phyloP scores from a whole-genome alignment of 2,329 filamentous ascomycete genomes.

The Teratosphaeriaceae sp. region DNA sequence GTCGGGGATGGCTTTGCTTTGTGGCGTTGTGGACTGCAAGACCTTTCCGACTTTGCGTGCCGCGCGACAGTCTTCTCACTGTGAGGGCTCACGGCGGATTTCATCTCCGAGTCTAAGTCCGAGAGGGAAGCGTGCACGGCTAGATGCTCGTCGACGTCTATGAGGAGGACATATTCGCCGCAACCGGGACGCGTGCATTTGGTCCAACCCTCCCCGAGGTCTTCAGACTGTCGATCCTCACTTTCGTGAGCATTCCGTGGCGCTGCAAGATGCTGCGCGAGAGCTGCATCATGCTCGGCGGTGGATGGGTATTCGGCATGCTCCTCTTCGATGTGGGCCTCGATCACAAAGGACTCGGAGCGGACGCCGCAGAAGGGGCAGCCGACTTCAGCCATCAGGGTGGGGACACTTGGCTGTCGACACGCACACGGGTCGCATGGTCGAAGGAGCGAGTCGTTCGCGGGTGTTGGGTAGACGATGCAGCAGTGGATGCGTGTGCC shows the following conservation, averaged over 20 bases:
- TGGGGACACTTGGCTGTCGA: no score
- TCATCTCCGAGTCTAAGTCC: constrained; percentile 33
- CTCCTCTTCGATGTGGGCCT: no score
- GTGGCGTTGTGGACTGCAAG: background rate
- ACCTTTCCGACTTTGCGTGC: background rate
- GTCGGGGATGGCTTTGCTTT: background rate
- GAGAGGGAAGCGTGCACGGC: constrained; percentile 33
- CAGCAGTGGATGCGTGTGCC: no score
- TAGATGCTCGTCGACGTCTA: constrained; percentile 41
- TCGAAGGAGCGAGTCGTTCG: no score
- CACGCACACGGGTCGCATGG: no score
- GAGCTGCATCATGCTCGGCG: no score
- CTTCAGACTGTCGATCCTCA: constrained; percentile 8
- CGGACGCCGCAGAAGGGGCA: no score
- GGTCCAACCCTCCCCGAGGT: constrained; percentile 23
- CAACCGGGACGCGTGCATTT: constrained; percentile 38
- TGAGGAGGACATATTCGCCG: constrained; percentile 35
- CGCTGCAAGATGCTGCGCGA: background rate
- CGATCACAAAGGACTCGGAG: no score
- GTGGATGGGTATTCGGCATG: no score
- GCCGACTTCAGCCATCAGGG: no score
- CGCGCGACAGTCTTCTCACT: background rate
- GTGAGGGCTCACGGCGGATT: no score
- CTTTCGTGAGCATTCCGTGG: background rate
- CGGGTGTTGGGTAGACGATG: no score